Conservation (phyloP, 352 stramenopile genomes). For the Elongisporangium senticosum region DNA sequence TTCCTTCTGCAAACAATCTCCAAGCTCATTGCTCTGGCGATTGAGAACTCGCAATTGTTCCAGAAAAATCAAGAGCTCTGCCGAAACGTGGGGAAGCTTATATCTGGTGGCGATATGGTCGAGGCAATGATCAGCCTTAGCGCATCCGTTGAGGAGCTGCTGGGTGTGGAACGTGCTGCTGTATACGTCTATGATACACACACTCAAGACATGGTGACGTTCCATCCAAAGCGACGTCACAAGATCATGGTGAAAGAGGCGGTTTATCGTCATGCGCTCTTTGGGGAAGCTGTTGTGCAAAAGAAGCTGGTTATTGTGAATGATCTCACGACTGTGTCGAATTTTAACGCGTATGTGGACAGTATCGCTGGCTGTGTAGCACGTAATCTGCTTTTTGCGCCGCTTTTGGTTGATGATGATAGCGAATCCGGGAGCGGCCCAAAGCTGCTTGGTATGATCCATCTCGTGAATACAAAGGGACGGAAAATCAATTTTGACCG, state of each 20-base stretch:
- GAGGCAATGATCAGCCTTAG: constrained; percentile 54
- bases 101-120: constrained; percentile 49
- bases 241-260: constrained; percentile 43
- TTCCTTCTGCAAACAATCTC: constrained; percentile 70
- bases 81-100: constrained; percentile 54
- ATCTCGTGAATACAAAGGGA: constrained; percentile 68
- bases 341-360: constrained; percentile 69
- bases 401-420: constrained; percentile 50
- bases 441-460: constrained; percentile 58
- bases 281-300: constrained; percentile 38
- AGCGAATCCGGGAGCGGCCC: constrained; percentile 14
- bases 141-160: constrained; percentile 55
- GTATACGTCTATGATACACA: constrained; percentile 53
- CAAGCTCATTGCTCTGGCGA: constrained; percentile 72
- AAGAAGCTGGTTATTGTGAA: constrained; percentile 66
- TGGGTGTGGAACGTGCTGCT: constrained; percentile 59
- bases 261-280: constrained; percentile 44
- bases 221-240: constrained; percentile 64
- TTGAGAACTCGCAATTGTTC: constrained; percentile 78
- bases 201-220: constrained; percentile 52
- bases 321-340: constrained; percentile 20
- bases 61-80: constrained; percentile 74
- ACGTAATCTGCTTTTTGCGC: constrained; percentile 58
- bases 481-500: constrained; percentile 55
- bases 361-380: constrained; percentile 45